Percentiles rank a stretch among this genome's conserved stretches.
These are phyloP conservation scores for Adansonia rubrostipa DNA, from an alignment of 441 rosid genomes.

Conservation along the genomic window DNA sequence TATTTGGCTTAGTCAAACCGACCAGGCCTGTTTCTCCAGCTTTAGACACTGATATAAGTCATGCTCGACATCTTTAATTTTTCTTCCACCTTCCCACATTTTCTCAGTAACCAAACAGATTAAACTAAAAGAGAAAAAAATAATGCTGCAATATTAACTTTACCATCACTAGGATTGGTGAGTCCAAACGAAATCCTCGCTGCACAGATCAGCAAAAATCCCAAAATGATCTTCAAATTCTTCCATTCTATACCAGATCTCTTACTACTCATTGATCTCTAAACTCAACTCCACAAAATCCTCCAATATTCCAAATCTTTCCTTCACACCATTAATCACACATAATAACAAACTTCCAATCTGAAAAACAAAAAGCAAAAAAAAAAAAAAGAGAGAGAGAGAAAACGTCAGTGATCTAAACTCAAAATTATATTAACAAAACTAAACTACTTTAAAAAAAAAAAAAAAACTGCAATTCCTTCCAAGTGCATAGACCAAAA, in stretches of 20 bases:
- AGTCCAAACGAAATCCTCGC: constrained; percentile 58
- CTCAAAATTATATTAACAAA: constrained; percentile 30
- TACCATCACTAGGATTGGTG: constrained; percentile 87
- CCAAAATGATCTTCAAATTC: constrained; percentile 55
- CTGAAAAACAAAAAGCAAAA: constrained; percentile 42
- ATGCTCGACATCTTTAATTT: not conserved
- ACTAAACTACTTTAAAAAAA: constrained; percentile 1
- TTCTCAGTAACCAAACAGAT: constrained; percentile 31
- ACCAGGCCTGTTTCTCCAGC: not conserved
- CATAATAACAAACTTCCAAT: constrained; percentile 42
- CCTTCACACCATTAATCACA: constrained; percentile 38
- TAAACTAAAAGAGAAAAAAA: not conserved
- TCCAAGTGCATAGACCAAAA: constrained; percentile 17
- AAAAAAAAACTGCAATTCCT: constrained; percentile 24
- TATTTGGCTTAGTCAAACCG: constrained; percentile 19
- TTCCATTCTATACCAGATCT: constrained; percentile 53
- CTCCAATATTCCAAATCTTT: constrained; percentile 26
- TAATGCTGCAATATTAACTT: constrained; percentile 27
- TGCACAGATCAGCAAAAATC: constrained; percentile 59
- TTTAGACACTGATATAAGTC: not conserved
- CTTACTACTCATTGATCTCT: constrained; percentile 52
- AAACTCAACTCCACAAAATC: constrained; percentile 30
- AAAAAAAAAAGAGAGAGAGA: not conserved
- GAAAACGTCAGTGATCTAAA: constrained; percentile 29
- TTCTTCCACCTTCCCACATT: constrained; percentile 26